Conservation (phyloP, 1,284 basidiomycete species). For the Ustilago cynodontis region DNA sequence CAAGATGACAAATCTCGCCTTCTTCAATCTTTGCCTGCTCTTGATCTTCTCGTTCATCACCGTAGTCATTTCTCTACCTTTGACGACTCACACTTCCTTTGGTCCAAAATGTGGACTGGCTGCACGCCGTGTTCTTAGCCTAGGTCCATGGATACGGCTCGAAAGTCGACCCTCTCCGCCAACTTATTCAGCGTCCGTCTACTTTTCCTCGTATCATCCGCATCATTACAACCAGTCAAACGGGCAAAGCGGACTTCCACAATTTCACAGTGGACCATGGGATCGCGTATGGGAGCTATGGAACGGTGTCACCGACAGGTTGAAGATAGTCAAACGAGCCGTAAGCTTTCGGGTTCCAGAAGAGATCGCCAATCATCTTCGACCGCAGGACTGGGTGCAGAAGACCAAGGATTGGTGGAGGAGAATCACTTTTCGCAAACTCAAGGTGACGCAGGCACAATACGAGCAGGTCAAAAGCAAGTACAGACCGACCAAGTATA, state of each 20-base stretch:
- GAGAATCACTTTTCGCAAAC: neutral
- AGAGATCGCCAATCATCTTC: conserved; percentile 16
- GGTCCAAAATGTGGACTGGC: neutral
- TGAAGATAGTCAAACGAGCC: conserved; percentile 18
- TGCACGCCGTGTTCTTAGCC: neutral
- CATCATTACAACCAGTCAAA: neutral
- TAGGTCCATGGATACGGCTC: neutral
- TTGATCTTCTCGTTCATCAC: neutral
- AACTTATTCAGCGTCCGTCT: neutral
- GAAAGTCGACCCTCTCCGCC: neutral
- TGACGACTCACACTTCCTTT: neutral
- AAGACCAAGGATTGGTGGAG: conserved; percentile 18
- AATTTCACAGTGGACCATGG: conserved; percentile 26
- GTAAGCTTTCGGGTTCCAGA: neutral
- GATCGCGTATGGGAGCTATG: conserved; percentile 9
- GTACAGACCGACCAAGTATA: neutral
- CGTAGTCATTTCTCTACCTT: neutral
- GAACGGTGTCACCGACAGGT: neutral
- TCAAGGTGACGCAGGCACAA: conserved; percentile 12
- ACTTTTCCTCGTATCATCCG: neutral
- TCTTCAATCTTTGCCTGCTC: neutral
- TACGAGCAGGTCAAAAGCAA: conserved; percentile 2
- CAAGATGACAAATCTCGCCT: neutral
- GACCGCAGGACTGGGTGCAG: conserved; percentile 17
- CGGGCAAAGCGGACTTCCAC: neutral